Evolutionary conservation across 169 alveolate genomes (phyloP), one percentile per base, ranked within the genome.

Genomic region (Plasmodium berghei): DNA sequence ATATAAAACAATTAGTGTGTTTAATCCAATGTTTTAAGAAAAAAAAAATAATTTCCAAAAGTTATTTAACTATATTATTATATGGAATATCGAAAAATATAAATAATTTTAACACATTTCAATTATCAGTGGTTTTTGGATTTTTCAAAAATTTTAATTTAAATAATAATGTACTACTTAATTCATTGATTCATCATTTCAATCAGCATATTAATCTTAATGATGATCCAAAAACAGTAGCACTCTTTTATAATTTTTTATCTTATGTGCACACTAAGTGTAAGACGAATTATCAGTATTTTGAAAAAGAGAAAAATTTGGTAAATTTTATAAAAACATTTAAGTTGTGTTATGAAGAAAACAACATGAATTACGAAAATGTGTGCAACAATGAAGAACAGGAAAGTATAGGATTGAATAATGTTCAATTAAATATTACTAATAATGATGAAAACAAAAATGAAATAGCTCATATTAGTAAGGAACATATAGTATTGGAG

Each of bases 1-100:
- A 85, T 70, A 42, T 85, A 52, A 85, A 85, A 85, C 70, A 71
- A 3, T 56, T 85, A 70, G 20, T 85, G 20, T 70, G 26, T 34
- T 59, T 85, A 62, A 70, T 85, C 46, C 91, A 85, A 85, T 85
- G 91, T 34, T 85, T 85, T 85, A 85, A 85, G 34, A 85, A 70
- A 45, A 85, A 85, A 58, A 58, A 48, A 64, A 69, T 85, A 56
- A 85, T 85, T n/a, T 22, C 91, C n/a, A 85, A 59, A 70, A 85
- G 59, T 59, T 85, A 70, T 70, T 70, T 85, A 49, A 85, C 91
- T 20, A 85, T 85, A 85, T 70, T 85, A 71, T 63, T 85, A 42
- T 85, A 85, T 70, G 71, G 91, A 18, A 85, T 85, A 70, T 85
- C 91, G 9, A 85, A 85, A 26, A 69, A 85, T 70, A 58, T 85